A percentile compares a stretch with the other conserved stretches of the same genome.
phyloP scores from a whole-genome alignment of 2,329 filamentous ascomycete species.

The Albifimbria verrucaria region DNA sequence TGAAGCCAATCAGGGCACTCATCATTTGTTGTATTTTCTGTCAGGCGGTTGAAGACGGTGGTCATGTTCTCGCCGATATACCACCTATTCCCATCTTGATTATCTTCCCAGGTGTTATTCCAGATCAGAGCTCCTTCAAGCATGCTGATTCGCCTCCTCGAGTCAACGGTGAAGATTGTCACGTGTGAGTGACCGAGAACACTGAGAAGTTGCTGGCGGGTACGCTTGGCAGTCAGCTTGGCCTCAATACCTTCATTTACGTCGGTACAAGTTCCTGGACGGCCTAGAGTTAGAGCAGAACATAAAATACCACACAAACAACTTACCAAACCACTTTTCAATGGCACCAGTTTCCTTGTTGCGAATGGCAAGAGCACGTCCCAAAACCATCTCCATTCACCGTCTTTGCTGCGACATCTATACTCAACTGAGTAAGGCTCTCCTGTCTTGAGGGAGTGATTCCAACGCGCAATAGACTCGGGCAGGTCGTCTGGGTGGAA shows the following conservation, averaged over 20 bases:
- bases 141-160: conserved; percentile 59
- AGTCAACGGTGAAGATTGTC: conserved; percentile 71
- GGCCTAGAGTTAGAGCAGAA: background rate
- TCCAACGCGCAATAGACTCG: conserved; percentile 55
- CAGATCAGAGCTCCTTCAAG: conserved; percentile 66
- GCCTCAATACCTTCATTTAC: conserved; percentile 72
- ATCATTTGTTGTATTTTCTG: conserved; percentile 37
- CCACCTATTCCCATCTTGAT: conserved; percentile 39
- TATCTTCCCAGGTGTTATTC: conserved; percentile 39
- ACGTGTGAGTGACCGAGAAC: conserved; percentile 74
- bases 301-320: background rate
- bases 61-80: conserved; percentile 62
- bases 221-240: conserved; percentile 62
- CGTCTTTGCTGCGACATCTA: conserved; percentile 62
- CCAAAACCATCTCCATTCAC: conserved; percentile 78
- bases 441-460: conserved; percentile 61
- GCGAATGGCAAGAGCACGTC: conserved; percentile 64
- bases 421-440: conserved; percentile 70
- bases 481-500: conserved; percentile 70
- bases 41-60: conserved; percentile 56
- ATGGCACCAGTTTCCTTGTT: conserved; percentile 65
- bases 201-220: conserved; percentile 66
- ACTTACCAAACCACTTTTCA: conserved; percentile 70
- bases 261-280: conserved; percentile 65
- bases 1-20: conserved; percentile 48